Percentiles rank a stretch among this genome's conserved stretches.
phyloP scores from a whole-genome alignment of 164 flowering plant genomes.

The Euptelea pleiosperma region DNA sequence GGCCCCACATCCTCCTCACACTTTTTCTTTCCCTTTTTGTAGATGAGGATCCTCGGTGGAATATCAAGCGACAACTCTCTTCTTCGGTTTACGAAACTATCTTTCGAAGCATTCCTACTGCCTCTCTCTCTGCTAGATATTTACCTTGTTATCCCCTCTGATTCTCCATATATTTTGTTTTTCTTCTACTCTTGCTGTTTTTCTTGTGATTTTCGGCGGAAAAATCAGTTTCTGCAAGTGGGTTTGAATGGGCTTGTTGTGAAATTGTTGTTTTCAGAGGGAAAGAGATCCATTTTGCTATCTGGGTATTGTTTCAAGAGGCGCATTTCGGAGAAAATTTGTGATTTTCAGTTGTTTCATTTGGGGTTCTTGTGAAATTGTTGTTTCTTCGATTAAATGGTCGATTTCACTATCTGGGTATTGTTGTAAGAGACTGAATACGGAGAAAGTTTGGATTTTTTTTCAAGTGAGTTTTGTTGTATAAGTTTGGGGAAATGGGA shows the following conservation, averaged over 20 bases:
- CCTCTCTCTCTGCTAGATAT: not conserved
- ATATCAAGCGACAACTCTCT: not conserved
- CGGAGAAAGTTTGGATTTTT: not conserved
- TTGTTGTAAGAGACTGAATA: constrained; percentile 1
- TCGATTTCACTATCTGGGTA: constrained; percentile 14
- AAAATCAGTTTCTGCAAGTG: too few relatives aligned
- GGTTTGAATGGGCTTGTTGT: constrained; percentile 4
- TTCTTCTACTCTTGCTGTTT: constrained; percentile 2
- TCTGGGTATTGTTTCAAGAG: too few relatives aligned
- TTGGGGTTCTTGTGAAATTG: too few relatives aligned
- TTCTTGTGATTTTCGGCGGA: constrained; percentile 9
- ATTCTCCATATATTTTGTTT: not conserved
- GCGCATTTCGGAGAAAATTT: too few relatives aligned
- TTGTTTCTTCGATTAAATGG: not conserved
- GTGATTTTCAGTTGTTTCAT: too few relatives aligned
- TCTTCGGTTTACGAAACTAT: constrained; percentile 3
- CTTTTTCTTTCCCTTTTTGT: too few relatives aligned
- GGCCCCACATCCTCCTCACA: constrained; percentile 7
- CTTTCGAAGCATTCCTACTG: not conserved
- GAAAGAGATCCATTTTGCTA: too few relatives aligned
- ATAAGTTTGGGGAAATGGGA: constrained; percentile 4
- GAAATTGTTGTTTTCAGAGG: too few relatives aligned
- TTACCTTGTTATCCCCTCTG: not conserved
- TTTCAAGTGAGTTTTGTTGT: constrained; percentile 1
- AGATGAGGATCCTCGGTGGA: constrained; percentile 4